A percentile compares a stretch with the other conserved stretches of the same genome.
phyloP scores from a whole-genome alignment of 495 filamentous ascomycete genomes.

The Penicillium cinerascens region DNA sequence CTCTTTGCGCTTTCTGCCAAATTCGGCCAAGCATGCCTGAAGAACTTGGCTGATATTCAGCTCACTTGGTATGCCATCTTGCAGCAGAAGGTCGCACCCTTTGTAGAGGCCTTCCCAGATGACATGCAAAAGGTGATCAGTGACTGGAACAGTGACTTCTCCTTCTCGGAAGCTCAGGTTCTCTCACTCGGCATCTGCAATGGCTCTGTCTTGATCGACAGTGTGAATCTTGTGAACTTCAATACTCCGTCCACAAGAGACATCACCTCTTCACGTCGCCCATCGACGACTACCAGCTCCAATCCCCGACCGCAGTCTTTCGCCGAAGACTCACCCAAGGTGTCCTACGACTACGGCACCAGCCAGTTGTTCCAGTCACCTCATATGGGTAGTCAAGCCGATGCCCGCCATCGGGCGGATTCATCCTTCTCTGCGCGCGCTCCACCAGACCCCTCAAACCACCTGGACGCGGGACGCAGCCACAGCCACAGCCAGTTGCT shows the following conservation, averaged over 20 bases:
- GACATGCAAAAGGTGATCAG: conserved; percentile 61
- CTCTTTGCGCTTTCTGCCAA: conserved; percentile 75
- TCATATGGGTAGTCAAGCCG: conserved; percentile 30
- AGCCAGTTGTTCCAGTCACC: conserved; percentile 37
- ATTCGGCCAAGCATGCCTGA: conserved; percentile 73
- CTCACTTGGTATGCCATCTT: conserved; percentile 72
- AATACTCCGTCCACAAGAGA: conserved; percentile 47
- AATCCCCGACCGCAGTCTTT: conserved; percentile 57
- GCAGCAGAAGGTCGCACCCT: conserved; percentile 71
- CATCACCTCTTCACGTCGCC: conserved; percentile 39
- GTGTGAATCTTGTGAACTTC: conserved; percentile 50
- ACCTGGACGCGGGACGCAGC: conserved; percentile 22
- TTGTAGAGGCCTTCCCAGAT: conserved; percentile 68
- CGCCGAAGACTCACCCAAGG: conserved; percentile 60
- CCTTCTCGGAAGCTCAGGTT: conserved; percentile 48
- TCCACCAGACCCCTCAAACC: conserved; percentile 14
- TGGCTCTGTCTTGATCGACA: conserved; percentile 51
- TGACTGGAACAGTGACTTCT: conserved; percentile 71
- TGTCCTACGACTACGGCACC: conserved; percentile 48
- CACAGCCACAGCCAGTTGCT: conserved; percentile 28
- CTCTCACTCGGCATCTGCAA: conserved; percentile 56
- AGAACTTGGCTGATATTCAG: conserved; percentile 79
- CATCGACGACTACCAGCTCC: conserved; percentile 43
- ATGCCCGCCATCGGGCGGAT: conserved; percentile 30
- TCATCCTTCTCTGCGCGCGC: conserved; percentile 31